A percentile compares a stretch with the other conserved stretches of the same genome.
Evolutionary conservation across 2,329 filamentous ascomycete genomes (phyloP).

Genomic region (Herpotrichia juniperi): DNA sequence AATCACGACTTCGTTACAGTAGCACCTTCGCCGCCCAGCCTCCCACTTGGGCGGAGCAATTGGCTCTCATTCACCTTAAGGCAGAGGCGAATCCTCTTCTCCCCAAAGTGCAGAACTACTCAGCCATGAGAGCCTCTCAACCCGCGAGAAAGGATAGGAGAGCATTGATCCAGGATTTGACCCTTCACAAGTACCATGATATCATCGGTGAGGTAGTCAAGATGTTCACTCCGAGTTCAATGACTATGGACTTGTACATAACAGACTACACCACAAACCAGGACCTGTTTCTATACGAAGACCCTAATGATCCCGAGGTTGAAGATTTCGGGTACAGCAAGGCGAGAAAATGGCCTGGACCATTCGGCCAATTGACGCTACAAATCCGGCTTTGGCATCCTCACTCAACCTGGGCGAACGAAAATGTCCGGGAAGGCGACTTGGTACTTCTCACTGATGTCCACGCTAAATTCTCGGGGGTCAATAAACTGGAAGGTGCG

Average conservation of each 20-base stretch:
- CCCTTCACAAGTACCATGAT: conserved; percentile 66
- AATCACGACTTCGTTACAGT: not conserved
- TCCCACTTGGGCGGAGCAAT: conserved; percentile 25
- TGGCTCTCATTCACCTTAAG: conserved; percentile 31
- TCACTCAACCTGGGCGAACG: conserved; percentile 66
- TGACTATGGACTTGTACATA: conserved; percentile 69
- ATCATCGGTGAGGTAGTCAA: conserved; percentile 75
- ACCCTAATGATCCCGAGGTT: conserved; percentile 39
- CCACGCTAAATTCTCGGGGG: conserved; percentile 64
- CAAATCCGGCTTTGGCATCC: conserved; percentile 73
- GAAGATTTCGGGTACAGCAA: conserved; percentile 32
- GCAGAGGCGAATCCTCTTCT: conserved; percentile 18
- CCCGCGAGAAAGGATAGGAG: conserved; percentile 34
- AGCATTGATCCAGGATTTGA: conserved; percentile 68
- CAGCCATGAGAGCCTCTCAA: not conserved
- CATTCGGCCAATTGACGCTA: conserved; percentile 73
- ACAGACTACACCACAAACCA: conserved; percentile 82
- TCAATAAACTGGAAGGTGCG: conserved; percentile 70
- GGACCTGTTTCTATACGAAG: conserved; percentile 63
- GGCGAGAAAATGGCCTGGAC: conserved; percentile 69
- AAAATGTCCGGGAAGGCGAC: conserved; percentile 62
- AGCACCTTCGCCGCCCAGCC: not conserved
- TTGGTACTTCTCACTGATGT: conserved; percentile 75
- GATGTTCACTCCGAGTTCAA: conserved; percentile 48
- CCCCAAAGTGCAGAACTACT: not conserved